Conservation (phyloP, 2,329 filamentous ascomycete genomes). For the Plectosphaerella sp. region DNA sequence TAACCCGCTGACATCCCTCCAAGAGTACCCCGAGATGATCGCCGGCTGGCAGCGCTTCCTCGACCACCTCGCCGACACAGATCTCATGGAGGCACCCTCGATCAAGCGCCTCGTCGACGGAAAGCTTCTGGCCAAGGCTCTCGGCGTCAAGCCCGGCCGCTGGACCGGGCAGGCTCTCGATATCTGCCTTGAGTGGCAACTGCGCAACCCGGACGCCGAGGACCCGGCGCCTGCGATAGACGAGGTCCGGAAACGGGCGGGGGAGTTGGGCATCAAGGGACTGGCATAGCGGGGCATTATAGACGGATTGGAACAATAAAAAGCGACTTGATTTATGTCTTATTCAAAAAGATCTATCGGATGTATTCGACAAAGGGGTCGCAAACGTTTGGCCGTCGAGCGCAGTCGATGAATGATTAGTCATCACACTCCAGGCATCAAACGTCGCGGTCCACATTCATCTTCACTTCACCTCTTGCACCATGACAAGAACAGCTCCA, state of each 20-base stretch:
- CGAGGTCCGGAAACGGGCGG: constrained; percentile 46
- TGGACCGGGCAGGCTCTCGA: constrained; percentile 83
- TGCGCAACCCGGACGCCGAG: constrained; percentile 66
- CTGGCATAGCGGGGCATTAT: background rate
- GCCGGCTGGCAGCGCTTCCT: constrained; percentile 50
- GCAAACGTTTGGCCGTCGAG: background rate
- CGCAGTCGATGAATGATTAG: background rate
- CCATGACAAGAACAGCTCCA: background rate
- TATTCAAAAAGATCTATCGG: background rate
- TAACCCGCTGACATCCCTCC: constrained; percentile 5
- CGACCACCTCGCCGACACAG: constrained; percentile 47
- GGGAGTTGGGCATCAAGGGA: constrained; percentile 45
- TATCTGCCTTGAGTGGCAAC: constrained; percentile 81
- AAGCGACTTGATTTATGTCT: background rate
- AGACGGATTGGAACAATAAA: background rate
- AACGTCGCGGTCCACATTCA: background rate
- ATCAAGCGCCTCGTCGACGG: constrained; percentile 70
- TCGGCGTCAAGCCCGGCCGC: constrained; percentile 68
- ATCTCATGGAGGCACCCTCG: constrained; percentile 52
- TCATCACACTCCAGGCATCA: background rate
- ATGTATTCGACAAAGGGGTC: background rate
- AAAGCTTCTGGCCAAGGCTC: constrained; percentile 61
- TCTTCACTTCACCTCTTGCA: background rate
- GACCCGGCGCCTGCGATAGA: constrained; percentile 57
- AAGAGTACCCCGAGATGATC: constrained; percentile 41